Conservation (phyloP, 306 rosid genomes). For the Lablab purpureus region DNA sequence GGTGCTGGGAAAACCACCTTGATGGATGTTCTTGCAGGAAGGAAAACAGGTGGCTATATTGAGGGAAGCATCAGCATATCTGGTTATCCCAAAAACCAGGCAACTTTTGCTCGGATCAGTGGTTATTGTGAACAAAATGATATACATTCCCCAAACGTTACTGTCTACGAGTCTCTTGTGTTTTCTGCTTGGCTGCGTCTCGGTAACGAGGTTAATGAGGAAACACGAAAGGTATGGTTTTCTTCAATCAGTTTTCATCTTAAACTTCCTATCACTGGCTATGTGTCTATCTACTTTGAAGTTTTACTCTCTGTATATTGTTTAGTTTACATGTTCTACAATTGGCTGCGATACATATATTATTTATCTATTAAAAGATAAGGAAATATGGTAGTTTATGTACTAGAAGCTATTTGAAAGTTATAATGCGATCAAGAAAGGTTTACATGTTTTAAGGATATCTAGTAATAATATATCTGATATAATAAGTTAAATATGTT, state of each 20-base stretch:
- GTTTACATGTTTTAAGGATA: too few species aligned
- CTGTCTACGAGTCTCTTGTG: constrained; percentile 60
- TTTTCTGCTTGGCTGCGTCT: constrained; percentile 60
- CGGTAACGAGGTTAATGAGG: constrained; percentile 46
- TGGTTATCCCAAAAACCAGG: constrained; percentile 58
- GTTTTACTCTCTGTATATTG: not conserved
- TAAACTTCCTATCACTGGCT: not conserved
- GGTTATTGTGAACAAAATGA: constrained; percentile 69
- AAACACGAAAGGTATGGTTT: constrained; percentile 52
- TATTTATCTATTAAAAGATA: constrained; percentile 1
- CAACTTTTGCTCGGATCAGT: constrained; percentile 58
- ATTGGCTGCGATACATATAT: not conserved
- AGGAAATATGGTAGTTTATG: not conserved
- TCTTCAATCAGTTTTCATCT: constrained; percentile 11
- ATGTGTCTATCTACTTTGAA: constrained; percentile 1
- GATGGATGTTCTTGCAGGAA: constrained; percentile 67
- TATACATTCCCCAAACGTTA: constrained; percentile 62
- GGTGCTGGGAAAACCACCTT: constrained; percentile 68
- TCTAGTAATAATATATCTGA: too few species aligned
- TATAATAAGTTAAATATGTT: too few species aligned
- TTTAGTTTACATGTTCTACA: constrained; percentile 7
- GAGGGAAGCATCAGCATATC: constrained; percentile 59
- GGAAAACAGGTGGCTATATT: constrained; percentile 58
- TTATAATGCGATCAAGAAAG: too few species aligned
- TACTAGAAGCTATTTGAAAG: not conserved